Base-by-base conservation (phyloP, 352 stramenopile species). In the Pythium vanterpoolii region DNA sequence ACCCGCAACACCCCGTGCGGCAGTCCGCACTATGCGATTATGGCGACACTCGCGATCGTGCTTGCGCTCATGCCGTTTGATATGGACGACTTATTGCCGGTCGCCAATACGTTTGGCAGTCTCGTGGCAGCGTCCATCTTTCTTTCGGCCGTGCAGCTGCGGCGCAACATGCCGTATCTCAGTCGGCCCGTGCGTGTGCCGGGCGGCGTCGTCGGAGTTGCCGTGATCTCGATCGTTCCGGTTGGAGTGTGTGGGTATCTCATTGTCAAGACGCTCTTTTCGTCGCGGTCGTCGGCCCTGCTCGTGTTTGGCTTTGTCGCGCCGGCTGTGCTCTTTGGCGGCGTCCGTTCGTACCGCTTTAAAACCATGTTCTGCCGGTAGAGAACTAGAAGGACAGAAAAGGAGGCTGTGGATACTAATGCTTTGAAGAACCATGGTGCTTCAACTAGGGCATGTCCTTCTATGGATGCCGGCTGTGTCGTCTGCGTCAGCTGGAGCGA, bases 51-150 rank as follows among this genome's bases (percentile, higher is more conserved):
- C 14, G 28, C 28, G 9, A 27, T 67, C 13, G 34, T 55, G n/a
- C 45, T 74, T 1, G 38, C 34, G n/a, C 39, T 76, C 19, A 55
- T 72, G 24, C 48, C 49, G 4, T 28, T 74, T 1, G 44, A 74
- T 43, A 74, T 90, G 48, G 64, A 89, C n/a, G 57, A 70, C 24
- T 69, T 87, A 24, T 54, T 93, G 9, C 72, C 85, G n/a, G 70
- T 96, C 51, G 62, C 92, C 38, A 97, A 96, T 68, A 76, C 89
- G 11, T 83, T 95, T 40, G 95, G 90, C 62, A 68, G 76, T 28
- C 55, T 88, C 38, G 61, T 76, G 14, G 67, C 93, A 26, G 46
- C 95, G 19, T 70, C 95, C 33, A 83, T 96, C 47, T 90, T 96
- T 60, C 61, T 68, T 9, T 74, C 90, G 9, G 95, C 90, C 66